Conservation (phyloP, 176 grass and related monocot species). For the Oropetium thomaeum region DNA sequence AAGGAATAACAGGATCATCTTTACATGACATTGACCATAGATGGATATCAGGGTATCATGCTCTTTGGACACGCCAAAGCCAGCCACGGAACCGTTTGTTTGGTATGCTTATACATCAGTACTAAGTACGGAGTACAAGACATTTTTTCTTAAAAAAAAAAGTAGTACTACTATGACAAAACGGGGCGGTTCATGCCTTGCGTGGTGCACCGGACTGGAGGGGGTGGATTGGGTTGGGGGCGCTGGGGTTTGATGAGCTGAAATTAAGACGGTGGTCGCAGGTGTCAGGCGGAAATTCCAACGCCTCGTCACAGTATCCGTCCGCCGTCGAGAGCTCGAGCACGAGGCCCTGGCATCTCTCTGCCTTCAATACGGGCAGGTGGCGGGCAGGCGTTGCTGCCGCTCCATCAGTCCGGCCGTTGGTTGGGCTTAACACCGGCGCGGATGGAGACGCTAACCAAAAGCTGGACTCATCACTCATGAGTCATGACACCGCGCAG, state of each 20-base stretch:
- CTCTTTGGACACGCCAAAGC: not conserved
- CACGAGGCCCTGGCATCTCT: too few relatives aligned
- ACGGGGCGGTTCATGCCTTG: not conserved
- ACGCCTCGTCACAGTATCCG: too few relatives aligned
- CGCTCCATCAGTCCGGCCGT: not conserved
- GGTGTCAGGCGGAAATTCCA: not conserved
- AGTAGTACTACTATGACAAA: too few relatives aligned
- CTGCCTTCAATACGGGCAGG: not conserved
- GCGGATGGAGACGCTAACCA: not conserved
- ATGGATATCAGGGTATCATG: not conserved
- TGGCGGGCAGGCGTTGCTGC: not conserved
- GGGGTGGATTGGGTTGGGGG: not conserved
- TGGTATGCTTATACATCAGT: not conserved
- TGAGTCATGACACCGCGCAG: too few relatives aligned
- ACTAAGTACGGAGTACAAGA: too few relatives aligned
- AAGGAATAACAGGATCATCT: not conserved
- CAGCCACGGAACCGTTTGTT: not conserved
- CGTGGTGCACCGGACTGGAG: not conserved
- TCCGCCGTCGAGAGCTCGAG: too few relatives aligned
- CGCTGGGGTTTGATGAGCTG: conserved; percentile 32
- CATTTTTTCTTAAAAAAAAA: too few relatives aligned
- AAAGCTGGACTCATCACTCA: not conserved
- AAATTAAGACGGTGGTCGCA: conserved; percentile 13
- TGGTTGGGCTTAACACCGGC: not conserved
- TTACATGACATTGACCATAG: not conserved